Evolutionary conservation across 176 grass and related monocot species (phyloP).

Genomic region (Calamus simplicifolius): DNA sequence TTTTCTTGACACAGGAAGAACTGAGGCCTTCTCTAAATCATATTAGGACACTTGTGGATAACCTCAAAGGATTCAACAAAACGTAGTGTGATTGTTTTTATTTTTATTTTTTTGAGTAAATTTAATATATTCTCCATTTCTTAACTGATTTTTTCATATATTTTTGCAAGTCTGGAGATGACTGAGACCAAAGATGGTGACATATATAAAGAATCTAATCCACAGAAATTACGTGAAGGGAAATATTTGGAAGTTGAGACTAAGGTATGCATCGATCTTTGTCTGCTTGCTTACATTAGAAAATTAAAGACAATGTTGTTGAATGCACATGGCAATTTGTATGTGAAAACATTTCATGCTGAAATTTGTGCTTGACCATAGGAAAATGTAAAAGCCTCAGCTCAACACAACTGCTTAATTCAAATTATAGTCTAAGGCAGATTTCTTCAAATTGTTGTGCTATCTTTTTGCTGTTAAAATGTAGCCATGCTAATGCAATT

Average conservation of each 20-base stretch:
- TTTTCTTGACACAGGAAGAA: constrained; percentile 40
- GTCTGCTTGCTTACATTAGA: no score
- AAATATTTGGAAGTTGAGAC: constrained; percentile 75
- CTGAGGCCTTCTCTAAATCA: constrained; percentile 41
- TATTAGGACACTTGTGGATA: constrained; percentile 67
- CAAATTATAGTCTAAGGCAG: no score
- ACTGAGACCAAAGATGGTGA: constrained; percentile 32
- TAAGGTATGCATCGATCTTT: constrained; percentile 40
- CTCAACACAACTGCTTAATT: no score
- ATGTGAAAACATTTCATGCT: no score
- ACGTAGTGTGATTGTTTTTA: constrained; percentile 36
- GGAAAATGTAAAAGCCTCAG: no score
- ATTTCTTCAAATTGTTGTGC: no score
- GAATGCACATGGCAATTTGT: no score
- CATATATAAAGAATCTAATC: constrained; percentile 54
- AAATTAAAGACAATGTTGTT: no score
- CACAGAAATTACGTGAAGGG: constrained; percentile 70
- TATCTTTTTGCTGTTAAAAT: no score
- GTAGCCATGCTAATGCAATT: no score
- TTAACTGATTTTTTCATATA: constrained; percentile 26
- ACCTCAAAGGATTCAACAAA: constrained; percentile 68
- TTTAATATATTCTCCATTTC: constrained; percentile 1
- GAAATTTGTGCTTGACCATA: no score
- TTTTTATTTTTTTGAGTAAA: constrained; percentile 18
- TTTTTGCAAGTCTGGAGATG: constrained; percentile 33